These are phyloP conservation scores for Syzygium oleosum DNA, from an alignment of 345 rosid genomes.

Conservation along the genomic window DNA sequence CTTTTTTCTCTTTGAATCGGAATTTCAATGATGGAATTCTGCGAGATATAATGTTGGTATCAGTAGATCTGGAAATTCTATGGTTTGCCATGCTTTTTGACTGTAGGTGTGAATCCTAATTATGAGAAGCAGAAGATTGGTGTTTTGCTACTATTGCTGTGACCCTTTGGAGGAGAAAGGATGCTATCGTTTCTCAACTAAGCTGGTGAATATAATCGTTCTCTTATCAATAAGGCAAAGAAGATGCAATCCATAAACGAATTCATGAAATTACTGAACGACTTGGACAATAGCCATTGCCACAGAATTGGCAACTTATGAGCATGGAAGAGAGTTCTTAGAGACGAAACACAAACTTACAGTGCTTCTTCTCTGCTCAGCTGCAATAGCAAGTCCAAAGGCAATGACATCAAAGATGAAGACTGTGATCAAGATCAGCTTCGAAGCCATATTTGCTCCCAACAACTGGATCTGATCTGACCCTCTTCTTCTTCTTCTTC, in stretches of 20 bases:
- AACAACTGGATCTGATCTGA: constrained; percentile 10
- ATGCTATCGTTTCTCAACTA: background rate
- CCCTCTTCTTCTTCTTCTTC: background rate
- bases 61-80: background rate
- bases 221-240: background rate
- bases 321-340: background rate
- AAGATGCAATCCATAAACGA: background rate
- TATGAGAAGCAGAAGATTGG: background rate
- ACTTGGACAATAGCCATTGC: background rate
- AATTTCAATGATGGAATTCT: background rate
- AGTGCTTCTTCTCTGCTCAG: constrained; percentile 94
- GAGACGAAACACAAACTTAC: constrained; percentile 30
- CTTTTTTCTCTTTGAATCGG: background rate
- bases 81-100: background rate
- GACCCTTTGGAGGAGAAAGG: background rate
- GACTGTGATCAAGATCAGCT: constrained; percentile 54
- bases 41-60: background rate
- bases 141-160: background rate
- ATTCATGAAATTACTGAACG: background rate
- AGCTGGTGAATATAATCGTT: background rate
- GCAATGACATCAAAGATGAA: constrained; percentile 80
- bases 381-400: constrained; percentile 87
- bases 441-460: constrained; percentile 56
- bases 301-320: background rate
- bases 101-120: background rate